These are phyloP conservation scores for Oryza brachyantha DNA, from an alignment of 176 grass and related monocot genomes.

Conservation along the genomic window DNA sequence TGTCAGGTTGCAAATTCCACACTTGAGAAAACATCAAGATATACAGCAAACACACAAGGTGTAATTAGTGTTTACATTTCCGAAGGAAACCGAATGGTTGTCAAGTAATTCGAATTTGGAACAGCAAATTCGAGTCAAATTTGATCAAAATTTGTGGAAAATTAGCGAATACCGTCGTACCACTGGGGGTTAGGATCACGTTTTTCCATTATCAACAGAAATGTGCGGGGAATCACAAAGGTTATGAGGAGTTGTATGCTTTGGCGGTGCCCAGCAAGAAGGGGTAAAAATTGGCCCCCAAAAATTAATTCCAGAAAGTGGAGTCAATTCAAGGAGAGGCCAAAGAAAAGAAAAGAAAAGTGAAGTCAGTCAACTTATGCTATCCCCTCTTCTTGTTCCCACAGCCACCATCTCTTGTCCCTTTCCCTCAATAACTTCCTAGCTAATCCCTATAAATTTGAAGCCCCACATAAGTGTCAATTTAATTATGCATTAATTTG, in stretches of 20 bases:
- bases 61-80: too few relatives aligned
- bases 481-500: not conserved
- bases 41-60: not conserved
- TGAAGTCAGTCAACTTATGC: conserved; percentile 43
- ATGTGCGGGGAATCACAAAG: not conserved
- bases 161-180: too few relatives aligned
- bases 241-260: not conserved
- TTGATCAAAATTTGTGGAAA: too few relatives aligned
- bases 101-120: too few relatives aligned
- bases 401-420: not conserved
- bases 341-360: not conserved
- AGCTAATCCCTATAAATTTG: not conserved
- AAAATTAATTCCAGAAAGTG: not conserved
- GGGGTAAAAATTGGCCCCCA: conserved; percentile 22
- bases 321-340: conserved; percentile 17
- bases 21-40: not conserved
- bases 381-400: conserved; percentile 19
- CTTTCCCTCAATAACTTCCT: not conserved
- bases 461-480: not conserved
- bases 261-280: conserved; percentile 26
- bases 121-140: too few relatives aligned
- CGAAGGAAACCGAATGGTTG: too few relatives aligned
- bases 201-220: not conserved
- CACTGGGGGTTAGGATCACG: too few relatives aligned
- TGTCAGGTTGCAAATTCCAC: not conserved